Evolutionary conservation across 805 yeast species (phyloP), one percentile per base, ranked within the genome.

Genomic region (Debaryomyces castellii): DNA sequence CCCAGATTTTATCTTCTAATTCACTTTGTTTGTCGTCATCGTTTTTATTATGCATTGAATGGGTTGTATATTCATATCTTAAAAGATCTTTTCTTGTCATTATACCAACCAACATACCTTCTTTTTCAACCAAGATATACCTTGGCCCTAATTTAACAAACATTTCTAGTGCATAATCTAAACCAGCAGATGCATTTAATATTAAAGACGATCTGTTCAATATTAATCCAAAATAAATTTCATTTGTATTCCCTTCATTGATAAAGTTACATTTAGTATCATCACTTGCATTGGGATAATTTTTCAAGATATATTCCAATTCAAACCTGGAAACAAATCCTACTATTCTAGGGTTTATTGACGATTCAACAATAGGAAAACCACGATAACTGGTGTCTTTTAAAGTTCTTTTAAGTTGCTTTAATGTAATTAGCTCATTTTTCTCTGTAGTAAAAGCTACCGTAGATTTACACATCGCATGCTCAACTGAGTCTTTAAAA

Each of bases 71-170:
- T 51, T 83, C 86, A 55, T 78, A 89, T 49, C 83, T 73, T 42
- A 91, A 64, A 14, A 92, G 71, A 58, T 91, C 98, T 57, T 94
- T 94, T 46, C 91, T 76, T 0, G 96, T 89, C 1, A 95, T 67
- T n/a, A 89, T 58, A 0, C 99, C 99, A 12, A 74, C 74, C 14
- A 89, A 58, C 2, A 59, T 50, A 1, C 91, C 94, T 24, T 75
- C 64, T 10, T 49, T 47, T 44, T 83, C 85, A 1, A 88, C 84
- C 35, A 85, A 71, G 1, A 94, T 74, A 23, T 83, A 77, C 37
- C 87, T 72, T 7, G 97, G 96, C 0, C 98, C 97, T 23, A 90
- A 59, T 51, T 85, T 83, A 47, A 80, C 77, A 60, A 94, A 92
- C 20, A 89, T 65, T 28, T 85, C 85, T 48, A 83, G 65, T 1